Percentiles rank a stretch among this genome's conserved stretches.
Evolutionary conservation across 169 alveolate genomes (phyloP).

Genomic region (Eimeria zaria): DNA sequence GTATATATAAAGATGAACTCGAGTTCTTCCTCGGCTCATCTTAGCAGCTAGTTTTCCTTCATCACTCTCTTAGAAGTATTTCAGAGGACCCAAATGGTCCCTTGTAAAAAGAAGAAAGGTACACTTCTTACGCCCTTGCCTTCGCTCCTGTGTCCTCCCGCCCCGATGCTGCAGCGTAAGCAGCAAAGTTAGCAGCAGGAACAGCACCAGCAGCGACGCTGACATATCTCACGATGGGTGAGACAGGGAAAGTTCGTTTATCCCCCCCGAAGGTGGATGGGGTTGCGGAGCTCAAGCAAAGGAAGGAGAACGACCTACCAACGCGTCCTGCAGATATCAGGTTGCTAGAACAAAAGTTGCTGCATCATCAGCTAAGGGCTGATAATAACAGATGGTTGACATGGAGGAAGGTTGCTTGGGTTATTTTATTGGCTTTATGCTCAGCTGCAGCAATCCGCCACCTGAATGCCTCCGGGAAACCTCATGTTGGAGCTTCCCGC

Average conservation of each 20-base stretch:
- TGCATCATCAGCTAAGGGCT: not conserved
- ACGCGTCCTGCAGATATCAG: not conserved
- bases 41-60: not conserved
- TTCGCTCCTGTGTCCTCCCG: not conserved
- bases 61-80: not conserved
- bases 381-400: not conserved
- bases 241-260: not conserved
- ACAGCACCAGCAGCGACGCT: not conserved
- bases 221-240: not conserved
- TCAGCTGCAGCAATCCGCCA: not conserved
- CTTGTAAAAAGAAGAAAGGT: conserved; percentile 11
- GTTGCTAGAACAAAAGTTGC: not conserved
- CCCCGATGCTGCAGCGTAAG: not conserved
- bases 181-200: not conserved
- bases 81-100: not conserved
- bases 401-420: not conserved
- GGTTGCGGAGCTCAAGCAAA: not conserved
- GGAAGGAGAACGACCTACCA: not conserved
- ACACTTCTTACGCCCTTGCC: not conserved
- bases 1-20: not conserved
- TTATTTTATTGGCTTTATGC: not conserved
- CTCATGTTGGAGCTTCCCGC: not conserved
- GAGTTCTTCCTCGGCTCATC: not conserved
- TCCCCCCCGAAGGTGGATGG: not conserved
- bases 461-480: not conserved